phyloP scores from a whole-genome alignment of 345 rosid genomes.

The Salix dunnii region DNA sequence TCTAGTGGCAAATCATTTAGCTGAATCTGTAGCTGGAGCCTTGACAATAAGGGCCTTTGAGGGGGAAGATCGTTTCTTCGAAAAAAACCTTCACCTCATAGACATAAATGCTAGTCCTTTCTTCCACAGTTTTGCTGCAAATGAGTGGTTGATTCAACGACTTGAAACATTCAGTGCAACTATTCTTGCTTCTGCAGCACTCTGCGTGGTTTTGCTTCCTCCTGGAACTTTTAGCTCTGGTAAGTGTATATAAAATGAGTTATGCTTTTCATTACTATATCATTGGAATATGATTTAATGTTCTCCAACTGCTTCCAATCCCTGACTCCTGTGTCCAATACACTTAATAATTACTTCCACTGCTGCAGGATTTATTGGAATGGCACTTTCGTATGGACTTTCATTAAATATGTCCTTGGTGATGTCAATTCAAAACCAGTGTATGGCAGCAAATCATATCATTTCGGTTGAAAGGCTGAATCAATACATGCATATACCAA shows the following conservation, averaged over 20 bases:
- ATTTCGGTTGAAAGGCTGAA: constrained; percentile 91
- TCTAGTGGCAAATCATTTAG: constrained; percentile 81
- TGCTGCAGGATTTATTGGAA: constrained; percentile 82
- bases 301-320: neutral
- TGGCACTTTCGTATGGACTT: constrained; percentile 97
- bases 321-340: neutral
- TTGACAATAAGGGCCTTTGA: constrained; percentile 82
- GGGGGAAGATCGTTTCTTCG: constrained; percentile 82
- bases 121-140: constrained; percentile 84
- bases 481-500: constrained; percentile 81
- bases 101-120: constrained; percentile 89
- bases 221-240: constrained; percentile 88
- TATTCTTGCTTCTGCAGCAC: constrained; percentile 76
- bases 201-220: constrained; percentile 94
- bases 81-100: constrained; percentile 60
- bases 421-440: constrained; percentile 78
- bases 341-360: neutral
- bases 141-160: constrained; percentile 89
- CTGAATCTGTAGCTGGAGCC: constrained; percentile 91
- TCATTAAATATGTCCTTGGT: constrained; percentile 75
- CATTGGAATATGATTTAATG: no score
- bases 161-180: constrained; percentile 71
- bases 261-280: no score
- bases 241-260: constrained; percentile 23
- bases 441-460: constrained; percentile 76